phyloP scores from a whole-genome alignment of 2,329 filamentous ascomycete species.

The Aureobasidium sp. region DNA sequence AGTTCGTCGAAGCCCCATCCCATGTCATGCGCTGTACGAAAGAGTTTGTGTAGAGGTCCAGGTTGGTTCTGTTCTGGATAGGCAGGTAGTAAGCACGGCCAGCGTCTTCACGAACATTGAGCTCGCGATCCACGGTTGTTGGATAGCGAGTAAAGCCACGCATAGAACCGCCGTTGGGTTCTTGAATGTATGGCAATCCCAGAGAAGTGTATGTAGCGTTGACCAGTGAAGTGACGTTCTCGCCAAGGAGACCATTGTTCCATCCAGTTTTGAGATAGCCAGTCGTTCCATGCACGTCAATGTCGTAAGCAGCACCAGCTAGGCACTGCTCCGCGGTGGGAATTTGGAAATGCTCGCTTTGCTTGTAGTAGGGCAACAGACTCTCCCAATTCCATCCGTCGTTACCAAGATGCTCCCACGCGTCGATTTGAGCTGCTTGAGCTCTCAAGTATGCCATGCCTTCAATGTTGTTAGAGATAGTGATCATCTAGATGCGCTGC shows the following conservation, averaged over 20 bases:
- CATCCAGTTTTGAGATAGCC: constrained; percentile 17
- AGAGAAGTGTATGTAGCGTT: constrained; percentile 31
- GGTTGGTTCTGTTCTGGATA: constrained; percentile 33
- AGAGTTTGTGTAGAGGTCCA: constrained; percentile 38
- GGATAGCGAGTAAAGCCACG: constrained; percentile 39
- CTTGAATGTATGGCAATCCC: constrained; percentile 34
- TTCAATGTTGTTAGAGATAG: not conserved
- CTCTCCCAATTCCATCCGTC: constrained; percentile 8
- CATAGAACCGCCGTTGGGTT: constrained; percentile 39
- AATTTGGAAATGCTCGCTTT: constrained; percentile 3
- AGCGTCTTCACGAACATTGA: constrained; percentile 39
- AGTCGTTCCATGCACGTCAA: not conserved
- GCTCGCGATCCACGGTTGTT: constrained; percentile 33
- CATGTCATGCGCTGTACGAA: constrained; percentile 36
- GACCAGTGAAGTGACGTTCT: constrained; percentile 22
- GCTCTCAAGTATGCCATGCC: constrained; percentile 12
- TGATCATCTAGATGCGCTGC: too few species aligned
- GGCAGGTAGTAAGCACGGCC: constrained; percentile 44
- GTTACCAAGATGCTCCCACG: constrained; percentile 12
- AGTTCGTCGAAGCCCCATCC: constrained; percentile 20
- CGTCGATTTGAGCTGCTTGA: constrained; percentile 3
- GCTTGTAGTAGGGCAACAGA: constrained; percentile 19
- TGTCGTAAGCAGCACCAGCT: not conserved
- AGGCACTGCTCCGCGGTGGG: not conserved
- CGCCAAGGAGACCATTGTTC: not conserved